These are phyloP conservation scores for Neurospora sp. DNA, from an alignment of 2,329 filamentous ascomycete genomes.

Conservation along the genomic window DNA sequence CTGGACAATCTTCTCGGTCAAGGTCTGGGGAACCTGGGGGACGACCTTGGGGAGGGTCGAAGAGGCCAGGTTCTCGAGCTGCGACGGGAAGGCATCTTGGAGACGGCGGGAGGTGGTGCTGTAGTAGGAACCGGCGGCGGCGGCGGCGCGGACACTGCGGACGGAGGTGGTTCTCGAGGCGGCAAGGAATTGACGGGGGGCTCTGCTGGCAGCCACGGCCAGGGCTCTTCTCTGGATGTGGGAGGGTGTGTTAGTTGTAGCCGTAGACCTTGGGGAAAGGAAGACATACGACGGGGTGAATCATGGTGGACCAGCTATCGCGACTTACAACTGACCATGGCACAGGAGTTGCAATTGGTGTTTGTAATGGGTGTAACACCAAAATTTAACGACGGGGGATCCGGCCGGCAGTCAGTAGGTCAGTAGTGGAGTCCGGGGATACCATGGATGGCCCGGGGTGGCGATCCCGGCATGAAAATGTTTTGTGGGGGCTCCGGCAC, in stretches of 20 bases:
- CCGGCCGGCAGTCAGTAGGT: not conserved
- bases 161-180: not conserved
- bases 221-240: slow-evolving; percentile 20
- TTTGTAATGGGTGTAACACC: not conserved
- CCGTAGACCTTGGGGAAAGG: not conserved
- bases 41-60: slow-evolving; percentile 39
- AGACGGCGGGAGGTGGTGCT: slow-evolving; percentile 18
- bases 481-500: not conserved
- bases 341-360: not conserved
- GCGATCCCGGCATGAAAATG: not conserved
- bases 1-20: slow-evolving; percentile 92
- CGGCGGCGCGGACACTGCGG: slow-evolving; percentile 5
- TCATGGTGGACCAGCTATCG: slow-evolving; percentile 10
- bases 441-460: not conserved
- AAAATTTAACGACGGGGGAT: not conserved
- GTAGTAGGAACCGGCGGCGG: slow-evolving; percentile 6
- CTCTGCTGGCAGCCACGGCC: slow-evolving; percentile 19
- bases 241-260: not conserved
- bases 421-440: not conserved
- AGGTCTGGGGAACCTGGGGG: slow-evolving; percentile 51
- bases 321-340: slow-evolving; percentile 5
- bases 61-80: slow-evolving; percentile 43
- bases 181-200: slow-evolving; percentile 8
- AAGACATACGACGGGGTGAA: slow-evolving; percentile 13
- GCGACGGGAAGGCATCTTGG: slow-evolving; percentile 52